These are phyloP conservation scores for Mortierella polycephala DNA, from an alignment of 371 early-diverging fungal species.

Conservation along the genomic window DNA sequence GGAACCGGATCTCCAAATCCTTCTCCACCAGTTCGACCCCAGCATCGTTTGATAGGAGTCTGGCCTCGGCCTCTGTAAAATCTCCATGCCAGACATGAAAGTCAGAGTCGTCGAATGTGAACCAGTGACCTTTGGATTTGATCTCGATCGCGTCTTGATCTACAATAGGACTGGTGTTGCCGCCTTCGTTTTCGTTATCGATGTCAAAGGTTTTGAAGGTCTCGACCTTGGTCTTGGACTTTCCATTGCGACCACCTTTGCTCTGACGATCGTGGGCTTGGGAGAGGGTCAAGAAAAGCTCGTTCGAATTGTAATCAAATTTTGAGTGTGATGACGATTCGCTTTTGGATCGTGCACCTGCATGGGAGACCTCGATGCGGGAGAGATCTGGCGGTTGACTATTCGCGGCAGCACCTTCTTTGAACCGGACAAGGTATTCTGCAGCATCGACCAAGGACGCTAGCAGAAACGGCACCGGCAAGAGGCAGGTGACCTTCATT, in stretches of 20 bases:
- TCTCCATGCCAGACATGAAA: slow-evolving; percentile 54
- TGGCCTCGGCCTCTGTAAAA: slow-evolving; percentile 43
- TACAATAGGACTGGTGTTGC: background rate
- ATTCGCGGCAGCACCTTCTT: slow-evolving; percentile 16
- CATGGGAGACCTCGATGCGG: slow-evolving; percentile 22
- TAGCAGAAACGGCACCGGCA: slow-evolving; percentile 38
- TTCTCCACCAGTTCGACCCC: slow-evolving; percentile 44
- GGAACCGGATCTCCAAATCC: slow-evolving; percentile 45
- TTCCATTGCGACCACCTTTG: slow-evolving; percentile 13
- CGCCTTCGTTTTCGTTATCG: background rate
- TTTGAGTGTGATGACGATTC: background rate
- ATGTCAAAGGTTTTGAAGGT: slow-evolving; percentile 2
- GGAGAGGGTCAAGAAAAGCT: slow-evolving; percentile 36
- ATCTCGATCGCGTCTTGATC: slow-evolving; percentile 12
- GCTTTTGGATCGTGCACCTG: background rate
- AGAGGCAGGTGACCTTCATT: slow-evolving; percentile 41
- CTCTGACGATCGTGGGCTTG: slow-evolving; percentile 8
- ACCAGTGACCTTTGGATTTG: slow-evolving; percentile 51
- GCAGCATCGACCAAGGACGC: slow-evolving; percentile 43
- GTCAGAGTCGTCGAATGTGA: slow-evolving; percentile 40
- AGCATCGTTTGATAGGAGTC: slow-evolving; percentile 25
- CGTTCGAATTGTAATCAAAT: slow-evolving; percentile 41
- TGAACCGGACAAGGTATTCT: slow-evolving; percentile 50
- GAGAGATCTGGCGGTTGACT: slow-evolving; percentile 10
- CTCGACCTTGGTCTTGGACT: slow-evolving; percentile 45